Conservation (phyloP, 2,329 filamentous ascomycete genomes). For the Pezicula radicicola region DNA sequence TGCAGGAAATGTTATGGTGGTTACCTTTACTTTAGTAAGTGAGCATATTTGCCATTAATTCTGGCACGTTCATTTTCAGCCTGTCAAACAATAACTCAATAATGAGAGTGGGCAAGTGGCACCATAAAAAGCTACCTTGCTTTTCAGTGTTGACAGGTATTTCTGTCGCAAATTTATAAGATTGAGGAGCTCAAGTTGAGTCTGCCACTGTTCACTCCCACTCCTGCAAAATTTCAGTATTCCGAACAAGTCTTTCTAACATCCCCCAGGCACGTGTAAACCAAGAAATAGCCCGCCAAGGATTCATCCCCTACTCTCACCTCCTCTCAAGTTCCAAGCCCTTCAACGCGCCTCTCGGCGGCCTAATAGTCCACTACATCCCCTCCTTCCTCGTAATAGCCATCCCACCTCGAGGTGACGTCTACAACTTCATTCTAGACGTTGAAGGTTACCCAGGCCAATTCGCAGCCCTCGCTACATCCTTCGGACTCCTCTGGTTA, state of each 20-base stretch:
- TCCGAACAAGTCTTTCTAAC: too few species aligned
- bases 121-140: too few species aligned
- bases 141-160: too few species aligned
- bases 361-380: conserved; percentile 57
- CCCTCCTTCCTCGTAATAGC: conserved; percentile 56
- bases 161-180: too few species aligned
- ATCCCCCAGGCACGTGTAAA: conserved; percentile 45
- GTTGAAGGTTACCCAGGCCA: conserved; percentile 39
- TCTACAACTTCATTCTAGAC: conserved; percentile 33
- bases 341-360: conserved; percentile 25
- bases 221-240: too few species aligned
- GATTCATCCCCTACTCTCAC: conserved; percentile 40
- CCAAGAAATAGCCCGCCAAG: conserved; percentile 45
- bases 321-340: conserved; percentile 27
- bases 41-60: too few species aligned
- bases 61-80: too few species aligned
- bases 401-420: conserved; percentile 41
- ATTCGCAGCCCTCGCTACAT: conserved; percentile 35
- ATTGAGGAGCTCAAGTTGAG: too few species aligned
- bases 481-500: conserved; percentile 38
- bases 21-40: conserved; percentile 53
- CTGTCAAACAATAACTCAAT: too few species aligned
- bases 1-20: conserved; percentile 45
- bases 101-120: too few species aligned
- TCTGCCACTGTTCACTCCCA: too few species aligned